phyloP scores from a whole-genome alignment of 352 stramenopile species.

The Elongisporangium senticosum region DNA sequence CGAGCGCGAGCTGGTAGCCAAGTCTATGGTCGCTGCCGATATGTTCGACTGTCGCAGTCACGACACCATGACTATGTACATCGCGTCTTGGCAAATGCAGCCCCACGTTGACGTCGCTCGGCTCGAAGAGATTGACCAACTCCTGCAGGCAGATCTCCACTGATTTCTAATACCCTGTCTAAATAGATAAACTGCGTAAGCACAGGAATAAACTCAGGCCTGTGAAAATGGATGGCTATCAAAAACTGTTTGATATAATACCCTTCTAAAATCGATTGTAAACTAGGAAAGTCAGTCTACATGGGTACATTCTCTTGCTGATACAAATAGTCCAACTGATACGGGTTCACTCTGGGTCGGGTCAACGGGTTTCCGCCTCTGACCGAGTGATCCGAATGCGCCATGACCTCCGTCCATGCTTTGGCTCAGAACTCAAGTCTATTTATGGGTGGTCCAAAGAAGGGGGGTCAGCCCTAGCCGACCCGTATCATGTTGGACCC shows the following conservation, averaged over 20 bases:
- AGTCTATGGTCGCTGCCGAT: slow-evolving; percentile 66
- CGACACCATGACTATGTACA: slow-evolving; percentile 66
- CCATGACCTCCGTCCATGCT: neutral
- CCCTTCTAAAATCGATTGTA: neutral
- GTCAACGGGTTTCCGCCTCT: neutral
- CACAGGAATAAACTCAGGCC: neutral
- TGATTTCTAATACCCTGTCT: neutral
- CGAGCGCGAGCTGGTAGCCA: slow-evolving; percentile 70
- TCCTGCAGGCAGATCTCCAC: slow-evolving; percentile 59
- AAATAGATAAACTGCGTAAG: neutral
- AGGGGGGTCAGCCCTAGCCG: neutral
- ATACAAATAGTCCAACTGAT: neutral
- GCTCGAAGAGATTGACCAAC: slow-evolving; percentile 54
- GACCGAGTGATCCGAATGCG: neutral
- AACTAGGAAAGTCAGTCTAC: neutral
- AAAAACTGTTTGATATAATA: neutral
- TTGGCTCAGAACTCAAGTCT: neutral
- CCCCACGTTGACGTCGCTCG: slow-evolving; percentile 57
- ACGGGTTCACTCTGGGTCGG: neutral
- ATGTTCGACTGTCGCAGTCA: slow-evolving; percentile 65
- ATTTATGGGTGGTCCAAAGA: neutral
- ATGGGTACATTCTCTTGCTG: neutral
- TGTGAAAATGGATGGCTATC: neutral
- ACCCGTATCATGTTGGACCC: neutral
- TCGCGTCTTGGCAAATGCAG: slow-evolving; percentile 86